These are phyloP conservation scores for Solanum gracilifrons DNA, from an alignment of 257 asterid species.

Conservation along the genomic window DNA sequence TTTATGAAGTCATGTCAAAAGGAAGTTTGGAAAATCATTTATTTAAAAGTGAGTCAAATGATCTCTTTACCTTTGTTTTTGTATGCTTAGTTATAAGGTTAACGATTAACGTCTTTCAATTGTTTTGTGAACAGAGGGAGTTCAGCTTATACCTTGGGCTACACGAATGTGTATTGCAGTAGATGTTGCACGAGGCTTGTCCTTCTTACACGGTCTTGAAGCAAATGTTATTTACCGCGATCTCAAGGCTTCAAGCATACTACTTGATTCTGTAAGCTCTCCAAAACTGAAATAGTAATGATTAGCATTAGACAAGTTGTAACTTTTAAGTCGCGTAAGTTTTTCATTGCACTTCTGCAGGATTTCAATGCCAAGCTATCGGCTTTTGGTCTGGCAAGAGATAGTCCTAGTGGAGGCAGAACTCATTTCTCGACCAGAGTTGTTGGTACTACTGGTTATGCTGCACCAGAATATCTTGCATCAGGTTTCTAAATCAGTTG, in stretches of 20 bases:
- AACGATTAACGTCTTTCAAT: background rate
- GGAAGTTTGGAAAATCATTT: constrained; percentile 10
- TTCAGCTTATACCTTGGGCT: constrained; percentile 47
- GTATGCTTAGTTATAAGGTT: background rate
- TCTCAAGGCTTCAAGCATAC: constrained; percentile 54
- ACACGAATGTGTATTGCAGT: constrained; percentile 43
- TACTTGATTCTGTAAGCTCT: constrained; percentile 47
- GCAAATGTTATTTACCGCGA: constrained; percentile 61
- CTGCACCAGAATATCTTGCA: constrained; percentile 71
- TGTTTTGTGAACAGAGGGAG: constrained; percentile 39
- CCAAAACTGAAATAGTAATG: background rate
- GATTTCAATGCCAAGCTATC: constrained; percentile 60
- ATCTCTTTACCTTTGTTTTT: background rate
- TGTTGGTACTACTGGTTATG: constrained; percentile 60
- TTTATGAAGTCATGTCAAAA: constrained; percentile 5
- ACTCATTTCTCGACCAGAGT: constrained; percentile 67
- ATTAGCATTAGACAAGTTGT: background rate
- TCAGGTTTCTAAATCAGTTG: constrained; percentile 25
- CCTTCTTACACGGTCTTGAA: constrained; percentile 45
- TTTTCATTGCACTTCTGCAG: constrained; percentile 21
- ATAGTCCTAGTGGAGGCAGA: constrained; percentile 57
- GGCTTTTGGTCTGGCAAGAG: constrained; percentile 68
- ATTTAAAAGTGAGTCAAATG: background rate
- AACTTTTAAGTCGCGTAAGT: background rate
- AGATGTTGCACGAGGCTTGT: constrained; percentile 53